Evolutionary conservation across 2,329 filamentous ascomycete genomes (phyloP), one percentile per base, ranked within the genome.

Genomic region (Fragosphaeria purpurea): DNA sequence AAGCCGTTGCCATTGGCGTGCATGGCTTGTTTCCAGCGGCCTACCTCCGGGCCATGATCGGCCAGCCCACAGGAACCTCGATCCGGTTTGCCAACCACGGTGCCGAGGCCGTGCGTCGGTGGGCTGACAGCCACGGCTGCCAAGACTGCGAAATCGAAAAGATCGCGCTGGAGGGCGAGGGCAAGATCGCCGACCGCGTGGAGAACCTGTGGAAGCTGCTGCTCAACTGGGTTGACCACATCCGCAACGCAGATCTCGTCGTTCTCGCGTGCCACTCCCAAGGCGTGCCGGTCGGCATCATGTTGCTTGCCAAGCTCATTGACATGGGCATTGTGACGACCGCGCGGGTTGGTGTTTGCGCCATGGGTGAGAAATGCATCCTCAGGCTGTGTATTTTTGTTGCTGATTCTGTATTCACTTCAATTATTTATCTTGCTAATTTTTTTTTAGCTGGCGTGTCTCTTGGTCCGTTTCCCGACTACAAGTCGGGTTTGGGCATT

Each of bases 201-300:
- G 86, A 94, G 54, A 86, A 94, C 40, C 70, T 98, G 6, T 98
- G 93, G 93, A 95, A 91, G 66, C 74, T 97, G 8, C 74, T 98
- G 50, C 74, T 96, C 33, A 96, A 96, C 65, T 95, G 89, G 88
- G 87, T 96, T 56, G 88, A 95, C 39, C 84, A 91, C 56, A 85
- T 98, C 35, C 82, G 87, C 47, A 79, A 78, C 48, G 90, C 93
- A 0, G 93, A 98, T 66, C 83, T 97, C 54, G 83, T 98, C 41
- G 67, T 98, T 40, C 72, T 98, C n/a, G 88, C 88, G 3, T 95
- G 89, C 53, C 93, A 98, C 65, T 95, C 88, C 3, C 93, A 98
- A 65, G 93, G 93, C 30, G 93, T 97, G 0, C 93, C 93, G 0
- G 93, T 98, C 1, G 85, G 86, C 6, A 78, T 95, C 53, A 96